Conservation (phyloP, 441 rosid genomes). For the Populus tomentosa region DNA sequence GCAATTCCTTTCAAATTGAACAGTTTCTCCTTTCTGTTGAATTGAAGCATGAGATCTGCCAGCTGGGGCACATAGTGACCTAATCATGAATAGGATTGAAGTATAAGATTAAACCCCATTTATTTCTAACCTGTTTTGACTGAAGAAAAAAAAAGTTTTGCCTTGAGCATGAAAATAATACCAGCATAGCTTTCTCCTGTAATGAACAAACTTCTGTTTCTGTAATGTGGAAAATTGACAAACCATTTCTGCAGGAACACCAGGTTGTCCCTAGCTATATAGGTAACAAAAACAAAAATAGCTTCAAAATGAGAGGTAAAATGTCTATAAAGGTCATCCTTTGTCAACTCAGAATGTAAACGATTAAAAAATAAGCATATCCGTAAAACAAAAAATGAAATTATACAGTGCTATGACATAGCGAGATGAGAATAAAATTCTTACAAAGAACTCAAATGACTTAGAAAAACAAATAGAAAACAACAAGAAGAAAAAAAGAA, state of each 20-base stretch:
- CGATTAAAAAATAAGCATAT: conserved; percentile 24
- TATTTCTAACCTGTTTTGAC: not conserved
- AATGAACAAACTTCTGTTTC: conserved; percentile 78
- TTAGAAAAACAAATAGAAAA: too few species aligned
- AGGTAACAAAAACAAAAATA: conserved; percentile 30
- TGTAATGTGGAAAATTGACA: conserved; percentile 86
- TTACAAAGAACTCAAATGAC: not conserved
- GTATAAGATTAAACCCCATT: not conserved
- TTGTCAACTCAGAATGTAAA: conserved; percentile 39
- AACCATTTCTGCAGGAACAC: conserved; percentile 90
- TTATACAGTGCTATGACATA: conserved; percentile 17
- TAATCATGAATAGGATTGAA: conserved; percentile 21
- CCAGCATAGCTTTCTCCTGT: conserved; percentile 99
- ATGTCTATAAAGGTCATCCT: conserved; percentile 26
- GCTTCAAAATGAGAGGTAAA: conserved; percentile 13
- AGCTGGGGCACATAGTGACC: conserved; percentile 96
- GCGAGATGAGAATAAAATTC: conserved; percentile 4
- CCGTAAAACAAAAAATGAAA: conserved; percentile 25
- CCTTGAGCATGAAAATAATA: conserved; percentile 21
- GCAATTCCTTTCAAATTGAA: conserved; percentile 94
- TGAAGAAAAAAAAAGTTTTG: not conserved
- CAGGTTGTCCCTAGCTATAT: conserved; percentile 84
- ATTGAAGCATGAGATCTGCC: conserved; percentile 77
- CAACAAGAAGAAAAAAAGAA: too few species aligned
- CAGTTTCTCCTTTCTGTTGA: conserved; percentile 65